A percentile compares a stretch with the other conserved stretches of the same genome.
Conservation (phyloP, 495 filamentous ascomycete genomes). For the Annulohypoxylon stygium region DNA sequence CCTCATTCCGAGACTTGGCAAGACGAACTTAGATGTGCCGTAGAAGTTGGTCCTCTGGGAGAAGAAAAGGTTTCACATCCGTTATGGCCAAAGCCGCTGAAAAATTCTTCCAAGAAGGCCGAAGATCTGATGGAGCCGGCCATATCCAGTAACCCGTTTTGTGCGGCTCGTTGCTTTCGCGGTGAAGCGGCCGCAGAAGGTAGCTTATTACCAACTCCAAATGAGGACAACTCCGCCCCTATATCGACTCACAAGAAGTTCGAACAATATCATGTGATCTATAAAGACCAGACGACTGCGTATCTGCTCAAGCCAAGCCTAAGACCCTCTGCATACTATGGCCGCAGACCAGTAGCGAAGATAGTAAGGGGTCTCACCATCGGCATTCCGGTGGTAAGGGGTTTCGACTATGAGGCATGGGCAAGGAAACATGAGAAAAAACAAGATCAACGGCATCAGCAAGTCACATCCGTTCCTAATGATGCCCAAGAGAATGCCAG, state of each 20-base stretch:
- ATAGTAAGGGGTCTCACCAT: conserved; percentile 87
- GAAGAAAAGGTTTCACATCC: conserved; percentile 89
- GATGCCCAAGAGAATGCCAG: conserved; percentile 48
- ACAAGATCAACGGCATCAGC: conserved; percentile 48
- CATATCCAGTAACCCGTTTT: conserved; percentile 67
- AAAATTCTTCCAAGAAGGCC: conserved; percentile 55
- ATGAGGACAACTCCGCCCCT: conserved; percentile 54
- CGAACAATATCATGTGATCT: conserved; percentile 81
- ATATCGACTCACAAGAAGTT: conserved; percentile 62
- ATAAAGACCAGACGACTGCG: conserved; percentile 78
- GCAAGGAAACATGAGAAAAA: conserved; percentile 73
- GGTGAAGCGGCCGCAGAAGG: conserved; percentile 69
- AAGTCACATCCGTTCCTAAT: conserved; percentile 48
- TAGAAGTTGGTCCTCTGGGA: conserved; percentile 89
- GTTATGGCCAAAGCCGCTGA: conserved; percentile 76
- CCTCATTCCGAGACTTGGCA: conserved; percentile 95
- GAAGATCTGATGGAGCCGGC: conserved; percentile 58
- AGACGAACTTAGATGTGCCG: conserved; percentile 90
- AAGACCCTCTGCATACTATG: conserved; percentile 83
- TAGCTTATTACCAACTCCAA: conserved; percentile 56
- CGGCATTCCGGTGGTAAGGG: conserved; percentile 87
- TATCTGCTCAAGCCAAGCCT: conserved; percentile 84
- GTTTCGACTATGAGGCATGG: conserved; percentile 84
- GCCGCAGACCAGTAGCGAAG: conserved; percentile 79
- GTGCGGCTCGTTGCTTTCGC: conserved; percentile 66